Percentiles rank a stretch among this genome's conserved stretches.
Conservation (phyloP, 352 stramenopile genomes). For the Globisporangium okanoganense region DNA sequence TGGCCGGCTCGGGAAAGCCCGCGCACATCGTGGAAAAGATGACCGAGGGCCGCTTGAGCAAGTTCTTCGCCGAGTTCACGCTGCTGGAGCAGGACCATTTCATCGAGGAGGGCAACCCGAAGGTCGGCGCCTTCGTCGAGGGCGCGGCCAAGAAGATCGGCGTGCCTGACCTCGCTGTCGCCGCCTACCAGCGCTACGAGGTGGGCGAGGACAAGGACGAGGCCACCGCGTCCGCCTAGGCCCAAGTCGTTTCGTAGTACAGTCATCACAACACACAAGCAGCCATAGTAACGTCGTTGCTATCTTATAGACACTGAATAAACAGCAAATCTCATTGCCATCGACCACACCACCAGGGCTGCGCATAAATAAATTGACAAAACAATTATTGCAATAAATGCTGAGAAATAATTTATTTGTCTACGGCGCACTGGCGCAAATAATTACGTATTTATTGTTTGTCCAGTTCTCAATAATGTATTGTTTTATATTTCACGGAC, state of each 20-base stretch:
- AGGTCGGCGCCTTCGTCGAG: slow-evolving; percentile 78
- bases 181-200: slow-evolving; percentile 74
- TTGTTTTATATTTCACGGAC: no score
- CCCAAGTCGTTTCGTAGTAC: slow-evolving; percentile 15
- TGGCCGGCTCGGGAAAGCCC: slow-evolving; percentile 85
- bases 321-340: neutral
- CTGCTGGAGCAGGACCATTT: slow-evolving; percentile 93
- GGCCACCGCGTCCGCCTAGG: slow-evolving; percentile 25
- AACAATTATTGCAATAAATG: no score
- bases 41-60: slow-evolving; percentile 89
- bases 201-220: slow-evolving; percentile 54
- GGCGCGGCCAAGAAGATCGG: slow-evolving; percentile 59
- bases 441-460: no score
- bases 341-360: neutral
- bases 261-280: neutral
- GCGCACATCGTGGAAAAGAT: slow-evolving; percentile 94
- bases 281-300: neutral
- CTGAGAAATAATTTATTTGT: no score
- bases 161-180: slow-evolving; percentile 52
- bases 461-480: no score
- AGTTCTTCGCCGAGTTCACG: slow-evolving; percentile 93
- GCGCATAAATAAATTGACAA: no score
- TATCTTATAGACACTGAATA: neutral
- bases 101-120: slow-evolving; percentile 91
- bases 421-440: no score